These are phyloP conservation scores for Ceratorhiza oryzae-sativae DNA, from an alignment of 1,284 basidiomycete genomes.

Conservation along the genomic window DNA sequence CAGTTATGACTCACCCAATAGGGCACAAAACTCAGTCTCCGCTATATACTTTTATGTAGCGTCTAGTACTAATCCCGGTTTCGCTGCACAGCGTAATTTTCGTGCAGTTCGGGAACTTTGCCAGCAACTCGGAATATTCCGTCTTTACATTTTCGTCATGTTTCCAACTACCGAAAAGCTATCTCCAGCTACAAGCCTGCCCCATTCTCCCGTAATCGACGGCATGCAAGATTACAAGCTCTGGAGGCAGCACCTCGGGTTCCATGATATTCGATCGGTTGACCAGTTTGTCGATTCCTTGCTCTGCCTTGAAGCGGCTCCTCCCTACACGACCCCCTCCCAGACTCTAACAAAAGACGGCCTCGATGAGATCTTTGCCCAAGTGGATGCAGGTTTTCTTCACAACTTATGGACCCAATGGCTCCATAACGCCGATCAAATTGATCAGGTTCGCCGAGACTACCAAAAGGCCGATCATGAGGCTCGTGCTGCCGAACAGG, in stretches of 20 bases:
- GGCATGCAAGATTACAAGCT: neutral
- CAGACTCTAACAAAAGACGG: too few relatives aligned
- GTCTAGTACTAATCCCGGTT: neutral
- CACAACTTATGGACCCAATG: too few relatives aligned
- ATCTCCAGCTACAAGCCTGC: neutral
- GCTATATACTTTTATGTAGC: neutral
- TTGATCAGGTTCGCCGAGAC: neutral
- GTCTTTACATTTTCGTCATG: neutral
- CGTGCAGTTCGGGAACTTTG: neutral
- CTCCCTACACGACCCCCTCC: too few relatives aligned
- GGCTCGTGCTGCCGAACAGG: neutral
- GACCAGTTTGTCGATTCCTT: neutral
- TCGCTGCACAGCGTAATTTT: neutral
- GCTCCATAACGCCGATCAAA: neutral
- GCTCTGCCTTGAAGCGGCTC: too few relatives aligned
- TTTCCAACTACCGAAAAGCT: neutral
- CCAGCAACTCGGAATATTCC: neutral
- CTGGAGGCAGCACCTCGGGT: neutral
- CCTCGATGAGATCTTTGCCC: neutral
- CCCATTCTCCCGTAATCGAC: neutral
- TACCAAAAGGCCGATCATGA: neutral
- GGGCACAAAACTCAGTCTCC: neutral
- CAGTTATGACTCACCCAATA: too few relatives aligned
- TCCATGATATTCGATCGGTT: neutral
- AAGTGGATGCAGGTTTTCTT: neutral